A percentile compares a stretch with the other conserved stretches of the same genome.
phyloP scores from a whole-genome alignment of 2,329 filamentous ascomycete genomes.

The Lachnellula hyalina region DNA sequence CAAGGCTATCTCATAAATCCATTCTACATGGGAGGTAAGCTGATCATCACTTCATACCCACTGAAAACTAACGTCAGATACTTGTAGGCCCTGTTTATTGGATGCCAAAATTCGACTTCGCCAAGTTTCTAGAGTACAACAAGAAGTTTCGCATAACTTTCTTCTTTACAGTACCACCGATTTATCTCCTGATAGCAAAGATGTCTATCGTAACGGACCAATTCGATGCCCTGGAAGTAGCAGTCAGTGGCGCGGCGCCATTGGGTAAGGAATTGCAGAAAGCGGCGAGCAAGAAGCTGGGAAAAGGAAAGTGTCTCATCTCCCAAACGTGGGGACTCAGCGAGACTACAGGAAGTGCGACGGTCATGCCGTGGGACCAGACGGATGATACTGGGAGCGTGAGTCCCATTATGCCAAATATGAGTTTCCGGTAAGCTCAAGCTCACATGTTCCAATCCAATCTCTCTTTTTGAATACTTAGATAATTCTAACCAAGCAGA shows the following conservation, averaged over 20 bases:
- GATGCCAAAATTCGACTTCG: constrained; percentile 57
- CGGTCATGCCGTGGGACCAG: neutral
- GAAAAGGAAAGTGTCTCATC: constrained; percentile 47
- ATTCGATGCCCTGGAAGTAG: constrained; percentile 44
- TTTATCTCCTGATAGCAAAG: constrained; percentile 56
- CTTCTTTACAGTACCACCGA: constrained; percentile 56
- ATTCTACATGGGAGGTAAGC: constrained; percentile 38
- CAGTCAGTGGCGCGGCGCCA: constrained; percentile 50
- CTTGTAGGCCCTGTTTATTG: constrained; percentile 44
- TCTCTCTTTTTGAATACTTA: neutral
- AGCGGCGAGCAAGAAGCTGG: constrained; percentile 46
- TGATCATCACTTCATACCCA: neutral
- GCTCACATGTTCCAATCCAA: too few species aligned
- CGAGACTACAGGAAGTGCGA: constrained; percentile 1
- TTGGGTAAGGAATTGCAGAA: constrained; percentile 49
- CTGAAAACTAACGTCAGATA: neutral
- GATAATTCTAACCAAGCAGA: constrained; percentile 2
- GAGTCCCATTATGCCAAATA: constrained; percentile 12
- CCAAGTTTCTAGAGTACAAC: constrained; percentile 48
- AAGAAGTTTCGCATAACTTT: constrained; percentile 45
- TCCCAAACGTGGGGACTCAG: constrained; percentile 37
- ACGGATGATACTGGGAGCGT: constrained; percentile 15
- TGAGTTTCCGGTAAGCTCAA: constrained; percentile 4
- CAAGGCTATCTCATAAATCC: constrained; percentile 43
- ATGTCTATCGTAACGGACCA: constrained; percentile 49